Percentiles rank a stretch among this genome's conserved stretches.
phyloP scores from a whole-genome alignment of 495 filamentous ascomycete species.

The Tricharina praecox region DNA sequence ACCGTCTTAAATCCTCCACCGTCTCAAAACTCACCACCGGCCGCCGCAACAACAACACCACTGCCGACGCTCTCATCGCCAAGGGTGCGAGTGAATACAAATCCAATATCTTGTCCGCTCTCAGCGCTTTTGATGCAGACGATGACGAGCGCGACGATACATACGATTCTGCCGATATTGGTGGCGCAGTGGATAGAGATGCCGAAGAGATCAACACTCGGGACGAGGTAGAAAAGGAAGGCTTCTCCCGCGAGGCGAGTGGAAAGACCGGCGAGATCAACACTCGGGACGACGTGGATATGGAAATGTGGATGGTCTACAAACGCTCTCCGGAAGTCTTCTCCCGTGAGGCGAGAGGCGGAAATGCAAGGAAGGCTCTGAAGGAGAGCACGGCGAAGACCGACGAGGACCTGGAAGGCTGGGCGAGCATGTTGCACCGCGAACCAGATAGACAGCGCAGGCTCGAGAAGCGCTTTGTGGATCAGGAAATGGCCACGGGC shows the following conservation, averaged over 20 bases:
- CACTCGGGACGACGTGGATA: slow-evolving; percentile 33
- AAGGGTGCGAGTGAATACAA: slow-evolving; percentile 47
- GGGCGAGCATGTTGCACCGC: slow-evolving; percentile 65
- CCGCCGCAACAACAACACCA: slow-evolving; percentile 42
- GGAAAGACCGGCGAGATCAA: too few relatives aligned
- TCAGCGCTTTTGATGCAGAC: slow-evolving; percentile 80
- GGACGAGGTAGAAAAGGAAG: too few relatives aligned
- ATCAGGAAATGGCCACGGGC: slow-evolving; percentile 20
- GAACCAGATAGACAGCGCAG: slow-evolving; percentile 47
- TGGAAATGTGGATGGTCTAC: slow-evolving; percentile 49
- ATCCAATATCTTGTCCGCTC: slow-evolving; percentile 75
- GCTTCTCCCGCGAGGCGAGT: slow-evolving; percentile 29
- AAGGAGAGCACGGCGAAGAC: slow-evolving; percentile 71
- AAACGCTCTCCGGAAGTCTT: slow-evolving; percentile 46
- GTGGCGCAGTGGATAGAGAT: slow-evolving; percentile 54
- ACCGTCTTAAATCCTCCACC: slow-evolving; percentile 44
- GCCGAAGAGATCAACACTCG: background rate
- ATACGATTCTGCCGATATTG: slow-evolving; percentile 81
- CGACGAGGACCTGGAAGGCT: slow-evolving; percentile 88
- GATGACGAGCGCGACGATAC: slow-evolving; percentile 97
- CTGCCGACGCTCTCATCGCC: slow-evolving; percentile 45
- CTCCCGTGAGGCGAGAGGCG: slow-evolving; percentile 46
- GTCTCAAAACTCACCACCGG: slow-evolving; percentile 54
- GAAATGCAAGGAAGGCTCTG: slow-evolving; percentile 45
- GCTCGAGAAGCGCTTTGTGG: slow-evolving; percentile 47